Evolutionary conservation across 2,329 filamentous ascomycete species (phyloP).

Genomic region (Aspergillus caelatus): DNA sequence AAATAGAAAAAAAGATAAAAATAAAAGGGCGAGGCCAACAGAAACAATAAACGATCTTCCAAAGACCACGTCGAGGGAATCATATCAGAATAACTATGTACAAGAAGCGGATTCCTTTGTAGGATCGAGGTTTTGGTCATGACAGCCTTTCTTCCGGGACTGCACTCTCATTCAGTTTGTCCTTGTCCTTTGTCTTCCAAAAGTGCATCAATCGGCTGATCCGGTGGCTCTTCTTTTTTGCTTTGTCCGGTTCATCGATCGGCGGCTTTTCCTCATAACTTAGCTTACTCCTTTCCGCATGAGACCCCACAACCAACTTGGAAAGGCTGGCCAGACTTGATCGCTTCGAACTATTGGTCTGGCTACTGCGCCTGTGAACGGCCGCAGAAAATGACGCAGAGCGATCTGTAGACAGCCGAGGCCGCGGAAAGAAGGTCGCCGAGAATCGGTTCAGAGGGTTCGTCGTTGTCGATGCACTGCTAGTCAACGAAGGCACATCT

Average conservation of each 20-base stretch:
- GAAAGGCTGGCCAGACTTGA: conserved; percentile 53
- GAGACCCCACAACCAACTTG: conserved; percentile 47
- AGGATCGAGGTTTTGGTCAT: conserved; percentile 23
- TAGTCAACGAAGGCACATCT: conserved; percentile 54
- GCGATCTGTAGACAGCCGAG: conserved; percentile 47
- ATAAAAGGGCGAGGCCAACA: conserved; percentile 10
- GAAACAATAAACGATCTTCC: conserved; percentile 17
- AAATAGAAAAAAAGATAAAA: conserved; percentile 16
- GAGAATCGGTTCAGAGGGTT: conserved; percentile 48
- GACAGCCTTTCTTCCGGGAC: conserved; percentile 25
- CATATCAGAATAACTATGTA: conserved; percentile 22
- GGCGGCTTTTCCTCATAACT: conserved; percentile 49
- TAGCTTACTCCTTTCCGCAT: conserved; percentile 49
- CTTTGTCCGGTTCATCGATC: conserved; percentile 39
- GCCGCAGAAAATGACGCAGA: conserved; percentile 48
- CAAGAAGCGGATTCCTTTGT: conserved; percentile 16
- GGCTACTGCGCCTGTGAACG: conserved; percentile 42
- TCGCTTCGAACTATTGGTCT: conserved; percentile 46
- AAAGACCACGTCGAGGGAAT: conserved; percentile 26
- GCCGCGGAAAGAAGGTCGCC: conserved; percentile 44
- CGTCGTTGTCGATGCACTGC: conserved; percentile 52
- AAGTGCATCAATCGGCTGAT: conserved; percentile 54
- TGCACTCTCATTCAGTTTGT: conserved; percentile 29
- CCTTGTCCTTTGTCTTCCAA: conserved; percentile 53
- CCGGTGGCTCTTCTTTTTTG: conserved; percentile 48